phyloP scores from a whole-genome alignment of 345 rosid genomes.

The Odontarrhena argentea region DNA sequence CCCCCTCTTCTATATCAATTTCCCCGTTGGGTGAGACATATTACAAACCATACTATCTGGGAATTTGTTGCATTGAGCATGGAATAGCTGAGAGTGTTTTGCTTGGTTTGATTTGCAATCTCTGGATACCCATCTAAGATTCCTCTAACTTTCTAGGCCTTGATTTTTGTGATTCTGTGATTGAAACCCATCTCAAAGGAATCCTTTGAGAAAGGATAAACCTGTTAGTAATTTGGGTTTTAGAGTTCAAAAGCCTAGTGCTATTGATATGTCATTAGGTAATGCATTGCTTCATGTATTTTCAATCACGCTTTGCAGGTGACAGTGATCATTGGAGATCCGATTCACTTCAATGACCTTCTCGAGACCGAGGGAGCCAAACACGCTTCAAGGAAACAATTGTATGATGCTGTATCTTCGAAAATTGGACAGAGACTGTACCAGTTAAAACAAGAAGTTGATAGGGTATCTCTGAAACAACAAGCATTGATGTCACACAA shows the following conservation, averaged over 20 bases:
- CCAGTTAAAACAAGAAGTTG: conserved; percentile 66
- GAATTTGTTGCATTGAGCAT: neutral
- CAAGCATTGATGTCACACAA: conserved; percentile 32
- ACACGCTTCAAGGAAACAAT: conserved; percentile 58
- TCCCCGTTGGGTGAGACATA: neutral
- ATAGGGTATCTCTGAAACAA: conserved; percentile 60
- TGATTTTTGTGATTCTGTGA: neutral
- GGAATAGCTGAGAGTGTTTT: neutral
- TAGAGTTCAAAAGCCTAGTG: conserved; percentile 6
- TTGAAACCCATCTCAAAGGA: neutral
- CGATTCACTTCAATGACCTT: conserved; percentile 76
- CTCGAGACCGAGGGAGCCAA: conserved; percentile 48
- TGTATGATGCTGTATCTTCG: conserved; percentile 85
- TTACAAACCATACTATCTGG: conserved; percentile 1
- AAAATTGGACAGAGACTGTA: conserved; percentile 67
- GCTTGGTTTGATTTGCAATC: neutral
- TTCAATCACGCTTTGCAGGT: conserved; percentile 50
- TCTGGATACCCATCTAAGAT: neutral
- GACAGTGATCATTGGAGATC: conserved; percentile 85
- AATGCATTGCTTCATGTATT: conserved; percentile 1
- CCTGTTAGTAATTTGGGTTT: neutral
- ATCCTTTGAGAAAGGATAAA: conserved; percentile 12
- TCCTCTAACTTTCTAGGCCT: neutral
- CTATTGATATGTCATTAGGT: conserved; percentile 1
- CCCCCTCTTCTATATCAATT: neutral